Evolutionary conservation across 2,329 filamentous ascomycete species (phyloP).

Genomic region (Epichloe scottii): DNA sequence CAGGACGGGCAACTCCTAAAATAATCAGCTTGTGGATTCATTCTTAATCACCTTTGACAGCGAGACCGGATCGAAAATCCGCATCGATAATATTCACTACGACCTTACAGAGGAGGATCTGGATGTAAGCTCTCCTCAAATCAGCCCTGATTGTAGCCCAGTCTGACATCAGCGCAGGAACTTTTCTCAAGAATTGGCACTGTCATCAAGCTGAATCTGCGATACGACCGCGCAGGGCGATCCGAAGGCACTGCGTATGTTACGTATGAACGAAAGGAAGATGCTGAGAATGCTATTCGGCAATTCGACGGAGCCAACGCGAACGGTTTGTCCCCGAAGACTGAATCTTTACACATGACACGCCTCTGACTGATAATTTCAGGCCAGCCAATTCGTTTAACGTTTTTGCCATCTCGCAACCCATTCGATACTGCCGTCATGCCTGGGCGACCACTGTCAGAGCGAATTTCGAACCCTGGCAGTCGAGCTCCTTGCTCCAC

Average conservation of each 20-base stretch:
- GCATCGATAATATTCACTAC: constrained; percentile 85
- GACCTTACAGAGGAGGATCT: constrained; percentile 79
- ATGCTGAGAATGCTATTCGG: constrained; percentile 61
- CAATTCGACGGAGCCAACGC: constrained; percentile 88
- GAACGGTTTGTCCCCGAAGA: constrained; percentile 40
- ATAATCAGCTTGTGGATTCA: background rate
- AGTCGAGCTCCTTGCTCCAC: constrained; percentile 52
- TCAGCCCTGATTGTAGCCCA: background rate
- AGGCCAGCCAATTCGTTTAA: constrained; percentile 71
- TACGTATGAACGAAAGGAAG: constrained; percentile 57
- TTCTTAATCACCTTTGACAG: constrained; percentile 20
- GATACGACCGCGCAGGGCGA: constrained; percentile 79
- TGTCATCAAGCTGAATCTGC: constrained; percentile 53
- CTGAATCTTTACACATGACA: background rate
- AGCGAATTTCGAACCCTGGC: constrained; percentile 44
- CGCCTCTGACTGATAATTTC: background rate
- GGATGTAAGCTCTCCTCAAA: constrained; percentile 38
- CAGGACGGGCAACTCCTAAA: background rate
- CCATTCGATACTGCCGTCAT: constrained; percentile 43
- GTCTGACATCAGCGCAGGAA: constrained; percentile 40
- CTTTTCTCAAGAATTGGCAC: constrained; percentile 70
- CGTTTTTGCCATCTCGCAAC: constrained; percentile 48
- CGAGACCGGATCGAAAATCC: constrained; percentile 55
- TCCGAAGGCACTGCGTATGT: constrained; percentile 78
- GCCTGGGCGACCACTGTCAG: constrained; percentile 44